A percentile compares a stretch with the other conserved stretches of the same genome.
These are phyloP conservation scores for Urochloa ruziziensis DNA, from an alignment of 176 grass and related monocot species.

Conservation along the genomic window DNA sequence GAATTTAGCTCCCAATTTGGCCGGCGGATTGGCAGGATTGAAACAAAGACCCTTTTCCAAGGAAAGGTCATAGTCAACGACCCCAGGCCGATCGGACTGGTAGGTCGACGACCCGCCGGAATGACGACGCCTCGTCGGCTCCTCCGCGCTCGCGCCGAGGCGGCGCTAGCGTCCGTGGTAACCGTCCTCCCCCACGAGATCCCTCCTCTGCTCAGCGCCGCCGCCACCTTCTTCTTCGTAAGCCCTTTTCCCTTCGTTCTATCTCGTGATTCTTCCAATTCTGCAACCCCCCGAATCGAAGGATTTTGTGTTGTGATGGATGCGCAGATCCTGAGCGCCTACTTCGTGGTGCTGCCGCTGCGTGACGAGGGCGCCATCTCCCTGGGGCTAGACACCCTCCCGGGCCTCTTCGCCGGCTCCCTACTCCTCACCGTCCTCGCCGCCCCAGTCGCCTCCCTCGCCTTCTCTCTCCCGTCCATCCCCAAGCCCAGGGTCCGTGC, in stretches of 20 bases:
- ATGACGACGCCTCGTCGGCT: slow-evolving; percentile 2
- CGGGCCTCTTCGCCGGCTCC: slow-evolving; percentile 76
- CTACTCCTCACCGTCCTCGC: slow-evolving; percentile 79
- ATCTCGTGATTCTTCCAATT: neutral
- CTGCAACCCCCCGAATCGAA: neutral
- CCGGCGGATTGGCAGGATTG: too few species aligned
- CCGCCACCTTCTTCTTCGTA: slow-evolving; percentile 97
- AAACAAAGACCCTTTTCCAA: too few species aligned
- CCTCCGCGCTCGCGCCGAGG: slow-evolving; percentile 42
- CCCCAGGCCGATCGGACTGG: too few species aligned
- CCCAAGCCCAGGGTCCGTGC: slow-evolving; percentile 57
- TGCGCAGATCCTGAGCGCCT: slow-evolving; percentile 69
- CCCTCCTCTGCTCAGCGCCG: slow-evolving; percentile 53
- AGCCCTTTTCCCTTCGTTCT: neutral
- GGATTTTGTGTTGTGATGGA: neutral
- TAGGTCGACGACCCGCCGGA: too few species aligned
- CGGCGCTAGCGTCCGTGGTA: slow-evolving; percentile 53
- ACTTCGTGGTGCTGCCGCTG: slow-evolving; percentile 87
- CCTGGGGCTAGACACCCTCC: slow-evolving; percentile 65
- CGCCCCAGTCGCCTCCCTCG: slow-evolving; percentile 75
- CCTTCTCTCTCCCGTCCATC: slow-evolving; percentile 80
- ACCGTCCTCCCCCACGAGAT: slow-evolving; percentile 73
- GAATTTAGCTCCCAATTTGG: too few species aligned
- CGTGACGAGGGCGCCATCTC: slow-evolving; percentile 90
- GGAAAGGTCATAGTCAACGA: too few species aligned